Evolutionary conservation across 1,284 basidiomycete species (phyloP).

Genomic region (Cutaneotrichosporon sp.): DNA sequence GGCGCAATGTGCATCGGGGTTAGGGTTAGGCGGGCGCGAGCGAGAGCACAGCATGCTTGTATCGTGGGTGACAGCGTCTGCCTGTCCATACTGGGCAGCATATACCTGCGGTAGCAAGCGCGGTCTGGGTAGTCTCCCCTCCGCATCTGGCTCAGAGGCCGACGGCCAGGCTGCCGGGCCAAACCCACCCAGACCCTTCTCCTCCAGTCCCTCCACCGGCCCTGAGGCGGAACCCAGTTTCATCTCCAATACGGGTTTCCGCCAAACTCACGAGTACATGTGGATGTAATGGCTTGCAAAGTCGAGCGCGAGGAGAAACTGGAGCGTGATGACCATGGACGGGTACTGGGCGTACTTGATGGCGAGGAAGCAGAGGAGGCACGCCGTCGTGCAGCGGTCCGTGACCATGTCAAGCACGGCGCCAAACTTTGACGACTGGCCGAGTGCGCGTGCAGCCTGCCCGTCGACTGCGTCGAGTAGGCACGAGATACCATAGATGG

Average conservation of each 20-base stretch:
- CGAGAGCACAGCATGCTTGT: no score
- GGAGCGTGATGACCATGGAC: constrained; percentile 76
- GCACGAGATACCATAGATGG: constrained; percentile 88
- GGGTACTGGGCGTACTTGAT: constrained; percentile 61
- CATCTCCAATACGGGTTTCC: not conserved
- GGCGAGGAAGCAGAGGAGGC: constrained; percentile 89
- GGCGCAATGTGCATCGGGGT: no score
- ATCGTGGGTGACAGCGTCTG: not conserved
- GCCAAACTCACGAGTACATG: constrained; percentile 84
- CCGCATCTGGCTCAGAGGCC: not conserved
- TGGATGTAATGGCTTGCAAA: constrained; percentile 99
- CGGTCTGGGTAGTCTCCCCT: not conserved
- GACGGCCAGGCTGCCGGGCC: not conserved
- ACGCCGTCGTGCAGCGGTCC: constrained; percentile 96
- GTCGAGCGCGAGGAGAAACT: constrained; percentile 94
- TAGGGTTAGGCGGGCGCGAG: no score
- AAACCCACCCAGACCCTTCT: not conserved
- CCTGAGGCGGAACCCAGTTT: not conserved
- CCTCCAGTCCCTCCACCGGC: not conserved
- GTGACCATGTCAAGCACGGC: constrained; percentile 99
- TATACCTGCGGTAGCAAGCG: not conserved
- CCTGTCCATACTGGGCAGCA: not conserved
- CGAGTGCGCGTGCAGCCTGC: constrained; percentile 81
- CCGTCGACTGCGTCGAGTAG: constrained; percentile 95
- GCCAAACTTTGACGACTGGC: constrained; percentile 93